A percentile compares a stretch with the other conserved stretches of the same genome.
Evolutionary conservation across 176 grass and related monocot genomes (phyloP).

Genomic region (Lolium perenne): DNA sequence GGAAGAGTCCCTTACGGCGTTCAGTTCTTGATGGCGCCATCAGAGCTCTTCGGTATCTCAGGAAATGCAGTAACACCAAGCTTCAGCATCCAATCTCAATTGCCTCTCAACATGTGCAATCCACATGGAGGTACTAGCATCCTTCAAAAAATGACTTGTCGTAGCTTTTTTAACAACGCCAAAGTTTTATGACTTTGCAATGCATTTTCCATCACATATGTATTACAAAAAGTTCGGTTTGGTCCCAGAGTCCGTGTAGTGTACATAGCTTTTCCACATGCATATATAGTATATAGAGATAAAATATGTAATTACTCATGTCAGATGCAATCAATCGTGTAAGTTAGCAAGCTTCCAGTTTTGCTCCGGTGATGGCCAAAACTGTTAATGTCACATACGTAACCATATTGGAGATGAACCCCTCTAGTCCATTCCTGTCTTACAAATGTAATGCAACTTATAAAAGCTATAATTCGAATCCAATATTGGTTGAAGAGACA

Average conservation of each 20-base stretch:
- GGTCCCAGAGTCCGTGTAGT: not conserved
- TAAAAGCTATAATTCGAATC: not conserved
- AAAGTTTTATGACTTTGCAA: constrained; percentile 1
- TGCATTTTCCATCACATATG: too few relatives aligned
- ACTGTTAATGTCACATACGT: not conserved
- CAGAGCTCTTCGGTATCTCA: not conserved
- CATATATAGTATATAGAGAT: not conserved
- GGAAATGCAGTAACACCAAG: not conserved
- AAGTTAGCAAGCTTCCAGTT: not conserved
- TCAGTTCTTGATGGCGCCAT: constrained; percentile 19
- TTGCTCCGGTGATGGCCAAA: not conserved
- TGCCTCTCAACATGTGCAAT: not conserved
- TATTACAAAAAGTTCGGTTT: not conserved
- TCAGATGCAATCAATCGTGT: not conserved
- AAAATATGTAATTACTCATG: not conserved
- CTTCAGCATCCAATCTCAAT: too few relatives aligned
- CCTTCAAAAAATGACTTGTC: not conserved
- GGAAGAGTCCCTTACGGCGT: not conserved
- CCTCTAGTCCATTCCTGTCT: not conserved
- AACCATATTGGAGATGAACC: not conserved
- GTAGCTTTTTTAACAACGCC: not conserved
- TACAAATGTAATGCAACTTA: not conserved
- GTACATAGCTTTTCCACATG: not conserved
- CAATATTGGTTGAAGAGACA: not conserved
- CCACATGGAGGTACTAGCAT: constrained; percentile 1